These are phyloP conservation scores for Rhynchospora pubera DNA, from an alignment of 176 grass and related monocot genomes.

Conservation along the genomic window DNA sequence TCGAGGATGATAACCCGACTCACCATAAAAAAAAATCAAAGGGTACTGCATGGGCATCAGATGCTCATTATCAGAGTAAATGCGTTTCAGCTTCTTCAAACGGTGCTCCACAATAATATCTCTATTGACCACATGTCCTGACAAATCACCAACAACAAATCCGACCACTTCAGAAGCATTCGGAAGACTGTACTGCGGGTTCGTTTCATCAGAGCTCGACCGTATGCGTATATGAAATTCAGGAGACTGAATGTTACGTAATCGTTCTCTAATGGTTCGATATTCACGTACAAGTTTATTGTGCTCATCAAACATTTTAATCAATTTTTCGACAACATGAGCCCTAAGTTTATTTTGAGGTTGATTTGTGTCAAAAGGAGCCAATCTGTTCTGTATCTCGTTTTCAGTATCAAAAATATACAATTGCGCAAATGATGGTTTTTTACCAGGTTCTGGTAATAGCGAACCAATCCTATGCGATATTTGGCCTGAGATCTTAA, in stretches of 20 bases:
- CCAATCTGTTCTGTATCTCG: neutral
- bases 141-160: too few species aligned
- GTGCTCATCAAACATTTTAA: neutral
- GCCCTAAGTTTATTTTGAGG: neutral
- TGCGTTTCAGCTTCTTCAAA: neutral
- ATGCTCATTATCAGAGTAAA: neutral
- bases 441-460: too few species aligned
- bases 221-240: neutral
- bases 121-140: too few species aligned
- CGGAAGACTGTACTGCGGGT: too few species aligned
- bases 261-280: neutral
- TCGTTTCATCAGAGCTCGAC: neutral
- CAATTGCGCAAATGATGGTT: neutral
- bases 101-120: neutral
- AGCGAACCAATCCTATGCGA: too few species aligned
- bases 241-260: neutral
- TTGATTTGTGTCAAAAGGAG: too few species aligned
- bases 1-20: neutral
- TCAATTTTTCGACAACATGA: neutral
- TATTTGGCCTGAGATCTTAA: too few species aligned
- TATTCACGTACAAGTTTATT: neutral
- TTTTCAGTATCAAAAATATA: neutral
- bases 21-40: neutral
- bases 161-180: too few species aligned
- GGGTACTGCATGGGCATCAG: neutral